A percentile compares a stretch with the other conserved stretches of the same genome.
phyloP scores from a whole-genome alignment of 805 yeast species.

The Candida rishiriensis region DNA sequence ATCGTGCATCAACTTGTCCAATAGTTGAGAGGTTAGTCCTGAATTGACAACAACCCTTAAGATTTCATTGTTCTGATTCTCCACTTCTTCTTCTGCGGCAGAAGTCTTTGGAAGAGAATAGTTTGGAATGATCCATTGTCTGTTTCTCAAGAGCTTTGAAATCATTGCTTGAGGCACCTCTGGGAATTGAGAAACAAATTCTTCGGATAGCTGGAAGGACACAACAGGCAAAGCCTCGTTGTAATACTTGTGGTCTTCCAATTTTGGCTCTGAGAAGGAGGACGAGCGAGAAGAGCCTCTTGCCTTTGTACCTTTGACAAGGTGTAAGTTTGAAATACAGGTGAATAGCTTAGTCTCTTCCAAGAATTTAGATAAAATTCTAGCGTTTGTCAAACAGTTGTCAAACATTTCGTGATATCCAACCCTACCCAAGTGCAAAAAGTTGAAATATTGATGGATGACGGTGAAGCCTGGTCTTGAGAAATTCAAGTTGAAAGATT shows the following conservation, averaged over 20 bases:
- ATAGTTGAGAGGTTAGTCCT: constrained; percentile 55
- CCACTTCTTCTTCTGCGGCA: constrained; percentile 37
- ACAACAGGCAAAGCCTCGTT: constrained; percentile 86
- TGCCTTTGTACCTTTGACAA: constrained; percentile 39
- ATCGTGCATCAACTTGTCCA: constrained; percentile 62
- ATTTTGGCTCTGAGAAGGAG: constrained; percentile 12
- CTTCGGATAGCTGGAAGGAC: constrained; percentile 68
- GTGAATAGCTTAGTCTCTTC: constrained; percentile 66
- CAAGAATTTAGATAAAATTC: constrained; percentile 57
- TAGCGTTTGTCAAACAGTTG: constrained; percentile 65
- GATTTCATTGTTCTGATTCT: constrained; percentile 49
- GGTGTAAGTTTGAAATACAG: constrained; percentile 74
- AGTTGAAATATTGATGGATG: constrained; percentile 80
- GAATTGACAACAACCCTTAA: constrained; percentile 80
- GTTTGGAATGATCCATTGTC: constrained; percentile 87
- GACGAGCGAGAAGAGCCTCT: constrained; percentile 20
- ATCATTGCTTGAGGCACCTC: constrained; percentile 78
- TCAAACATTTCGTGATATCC: constrained; percentile 68
- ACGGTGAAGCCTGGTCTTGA: constrained; percentile 93
- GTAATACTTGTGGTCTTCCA: constrained; percentile 40
- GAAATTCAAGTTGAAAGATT: constrained; percentile 80
- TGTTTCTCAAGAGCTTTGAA: constrained; percentile 66
- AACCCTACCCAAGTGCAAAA: constrained; percentile 60
- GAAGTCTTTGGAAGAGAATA: constrained; percentile 63
- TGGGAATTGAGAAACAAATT: constrained; percentile 57